These are phyloP conservation scores for Exophiala sp. DNA, from an alignment of 2,329 filamentous ascomycete species.

Conservation along the genomic window DNA sequence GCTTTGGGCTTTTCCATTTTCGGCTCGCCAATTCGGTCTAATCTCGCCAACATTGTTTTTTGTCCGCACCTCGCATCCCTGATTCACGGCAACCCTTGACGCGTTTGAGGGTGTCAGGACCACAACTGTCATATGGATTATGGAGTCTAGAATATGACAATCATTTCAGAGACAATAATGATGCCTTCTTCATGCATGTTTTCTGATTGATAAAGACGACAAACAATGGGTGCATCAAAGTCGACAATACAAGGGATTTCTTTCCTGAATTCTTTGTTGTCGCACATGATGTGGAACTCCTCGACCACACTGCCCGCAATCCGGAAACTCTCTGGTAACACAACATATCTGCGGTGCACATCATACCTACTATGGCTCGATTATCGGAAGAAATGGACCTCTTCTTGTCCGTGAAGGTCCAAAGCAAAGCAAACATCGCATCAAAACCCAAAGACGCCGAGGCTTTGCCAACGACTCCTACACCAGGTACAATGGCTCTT, in stretches of 20 bases:
- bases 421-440: not conserved
- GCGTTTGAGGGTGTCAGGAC: no score
- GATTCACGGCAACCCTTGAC: no score
- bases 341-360: no score
- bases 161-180: constrained; percentile 1
- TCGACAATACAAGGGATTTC: constrained; percentile 3
- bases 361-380: not conserved
- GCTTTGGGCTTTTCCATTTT: no score
- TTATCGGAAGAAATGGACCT: not conserved
- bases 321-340: not conserved
- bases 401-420: not conserved
- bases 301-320: not conserved
- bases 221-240: constrained; percentile 5
- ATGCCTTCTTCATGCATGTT: not conserved
- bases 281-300: not conserved
- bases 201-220: not conserved
- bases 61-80: no score
- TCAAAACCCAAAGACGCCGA: not conserved
- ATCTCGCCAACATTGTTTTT: no score
- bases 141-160: constrained; percentile 1
- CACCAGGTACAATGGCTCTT: not conserved
- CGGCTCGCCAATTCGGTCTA: no score
- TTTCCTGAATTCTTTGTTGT: constrained; percentile 8
- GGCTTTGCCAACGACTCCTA: not conserved
- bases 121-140: not conserved